Percentiles rank a stretch among this genome's conserved stretches.
Conservation (phyloP, 176 grass and related monocot genomes). For the Elymus sibiricus region DNA sequence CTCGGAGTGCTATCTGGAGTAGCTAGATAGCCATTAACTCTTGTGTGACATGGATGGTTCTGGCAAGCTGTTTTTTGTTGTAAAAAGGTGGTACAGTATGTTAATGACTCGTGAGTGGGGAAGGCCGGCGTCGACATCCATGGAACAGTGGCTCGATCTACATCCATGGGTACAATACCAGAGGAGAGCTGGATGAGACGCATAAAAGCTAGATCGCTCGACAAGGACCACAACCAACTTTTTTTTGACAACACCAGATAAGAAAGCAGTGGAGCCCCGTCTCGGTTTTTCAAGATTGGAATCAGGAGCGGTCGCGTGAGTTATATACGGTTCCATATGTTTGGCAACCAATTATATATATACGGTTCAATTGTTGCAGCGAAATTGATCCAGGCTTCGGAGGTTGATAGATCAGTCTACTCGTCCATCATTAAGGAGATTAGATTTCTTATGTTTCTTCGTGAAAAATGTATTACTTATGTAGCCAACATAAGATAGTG, state of each 20-base stretch:
- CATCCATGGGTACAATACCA: neutral
- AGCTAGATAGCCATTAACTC: neutral
- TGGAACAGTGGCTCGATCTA: conserved; percentile 7
- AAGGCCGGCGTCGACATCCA: conserved; percentile 1
- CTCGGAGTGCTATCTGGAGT: neutral
- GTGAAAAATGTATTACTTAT: too few relatives aligned
- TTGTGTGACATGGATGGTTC: neutral
- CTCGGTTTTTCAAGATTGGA: conserved; percentile 33
- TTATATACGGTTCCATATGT: neutral
- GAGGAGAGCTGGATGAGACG: conserved; percentile 8
- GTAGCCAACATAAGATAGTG: too few relatives aligned
- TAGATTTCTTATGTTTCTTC: too few relatives aligned
- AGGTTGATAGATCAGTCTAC: too few relatives aligned
- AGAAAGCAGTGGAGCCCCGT: conserved; percentile 13
- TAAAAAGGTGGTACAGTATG: neutral
- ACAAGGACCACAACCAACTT: conserved; percentile 22
- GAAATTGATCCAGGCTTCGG: too few relatives aligned
- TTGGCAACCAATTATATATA: neutral
- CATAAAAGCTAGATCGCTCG: conserved; percentile 18
- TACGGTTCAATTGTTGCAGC: too few relatives aligned
- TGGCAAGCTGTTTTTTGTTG: neutral
- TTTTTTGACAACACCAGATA: conserved; percentile 17
- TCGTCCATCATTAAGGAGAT: too few relatives aligned
- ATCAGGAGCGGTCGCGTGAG: neutral
- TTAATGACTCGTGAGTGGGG: neutral